These are phyloP conservation scores for Rhizopus arrhizus DNA, from an alignment of 371 early-diverging fungal species.

Conservation along the genomic window DNA sequence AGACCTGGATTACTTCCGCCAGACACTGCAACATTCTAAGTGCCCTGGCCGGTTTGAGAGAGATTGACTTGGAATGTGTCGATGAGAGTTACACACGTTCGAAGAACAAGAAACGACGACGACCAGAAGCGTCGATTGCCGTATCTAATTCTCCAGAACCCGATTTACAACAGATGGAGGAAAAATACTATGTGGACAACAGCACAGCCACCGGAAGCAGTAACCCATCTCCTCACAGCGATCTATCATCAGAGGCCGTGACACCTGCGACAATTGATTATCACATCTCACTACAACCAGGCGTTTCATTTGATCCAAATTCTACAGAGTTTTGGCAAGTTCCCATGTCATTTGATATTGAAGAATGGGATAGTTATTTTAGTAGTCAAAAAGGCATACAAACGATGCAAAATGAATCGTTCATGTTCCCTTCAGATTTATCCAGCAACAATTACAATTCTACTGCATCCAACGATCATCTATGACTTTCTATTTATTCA, in stretches of 20 bases:
- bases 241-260: no score
- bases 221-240: neutral
- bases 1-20: constrained; percentile 48
- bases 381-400: constrained; percentile 20
- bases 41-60: constrained; percentile 50
- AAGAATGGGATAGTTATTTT: constrained; percentile 40
- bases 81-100: constrained; percentile 29
- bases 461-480: no score
- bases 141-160: constrained; percentile 43
- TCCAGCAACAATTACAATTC: no score
- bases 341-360: constrained; percentile 38
- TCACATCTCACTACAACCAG: no score
- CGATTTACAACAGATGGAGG: constrained; percentile 25
- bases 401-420: neutral
- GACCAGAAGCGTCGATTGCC: constrained; percentile 30
- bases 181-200: constrained; percentile 22
- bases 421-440: no score
- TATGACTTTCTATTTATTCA: no score
- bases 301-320: constrained; percentile 26
- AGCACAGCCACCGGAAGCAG: constrained; percentile 3
- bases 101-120: constrained; percentile 2
- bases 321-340: constrained; percentile 35
- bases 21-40: constrained; percentile 51
- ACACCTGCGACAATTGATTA: no score
- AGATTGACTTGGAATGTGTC: constrained; percentile 43